A percentile compares a stretch with the other conserved stretches of the same genome.
phyloP scores from a whole-genome alignment of 2,329 filamentous ascomycete species.

The Didymella lethalis region DNA sequence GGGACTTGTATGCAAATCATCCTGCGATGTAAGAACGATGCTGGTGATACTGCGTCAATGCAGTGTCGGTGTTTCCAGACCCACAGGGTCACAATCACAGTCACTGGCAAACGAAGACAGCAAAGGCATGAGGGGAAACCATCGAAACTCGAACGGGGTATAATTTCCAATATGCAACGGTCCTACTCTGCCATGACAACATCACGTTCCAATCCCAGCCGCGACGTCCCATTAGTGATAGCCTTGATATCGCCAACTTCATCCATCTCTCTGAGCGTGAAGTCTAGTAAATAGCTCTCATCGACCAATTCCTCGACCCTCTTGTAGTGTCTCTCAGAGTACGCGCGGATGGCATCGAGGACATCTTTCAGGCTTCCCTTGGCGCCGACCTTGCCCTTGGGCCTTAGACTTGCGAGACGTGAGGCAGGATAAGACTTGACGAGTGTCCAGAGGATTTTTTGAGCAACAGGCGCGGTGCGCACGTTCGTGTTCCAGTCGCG shows the following conservation, averaged over 20 bases:
- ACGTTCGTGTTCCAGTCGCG: constrained; percentile 99
- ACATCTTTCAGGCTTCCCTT: constrained; percentile 74
- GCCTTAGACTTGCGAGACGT: constrained; percentile 73
- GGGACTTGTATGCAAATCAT: too few relatives aligned
- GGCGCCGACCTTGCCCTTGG: constrained; percentile 43
- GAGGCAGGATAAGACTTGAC: constrained; percentile 82
- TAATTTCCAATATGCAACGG: constrained; percentile 11
- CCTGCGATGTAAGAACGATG: too few relatives aligned
- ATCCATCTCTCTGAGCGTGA: constrained; percentile 93
- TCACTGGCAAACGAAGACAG: too few relatives aligned
- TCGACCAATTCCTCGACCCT: constrained; percentile 89
- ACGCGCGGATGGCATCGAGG: constrained; percentile 83
- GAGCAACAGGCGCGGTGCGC: constrained; percentile 81
- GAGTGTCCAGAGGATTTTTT: constrained; percentile 81
- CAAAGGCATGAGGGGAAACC: neutral
- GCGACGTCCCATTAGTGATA: constrained; percentile 37
- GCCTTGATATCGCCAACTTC: constrained; percentile 57
- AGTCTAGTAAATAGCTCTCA: constrained; percentile 93
- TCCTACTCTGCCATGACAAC: constrained; percentile 44
- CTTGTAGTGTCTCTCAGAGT: constrained; percentile 92
- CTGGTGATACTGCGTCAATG: neutral
- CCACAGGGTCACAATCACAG: neutral
- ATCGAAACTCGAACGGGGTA: constrained; percentile 17
- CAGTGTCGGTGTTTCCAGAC: neutral
- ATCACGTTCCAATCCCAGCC: constrained; percentile 36